Percentiles rank a stretch among this genome's conserved stretches.
Evolutionary conservation across 768 basidiomycete species (phyloP).

Genomic region (Serendipita sp.): DNA sequence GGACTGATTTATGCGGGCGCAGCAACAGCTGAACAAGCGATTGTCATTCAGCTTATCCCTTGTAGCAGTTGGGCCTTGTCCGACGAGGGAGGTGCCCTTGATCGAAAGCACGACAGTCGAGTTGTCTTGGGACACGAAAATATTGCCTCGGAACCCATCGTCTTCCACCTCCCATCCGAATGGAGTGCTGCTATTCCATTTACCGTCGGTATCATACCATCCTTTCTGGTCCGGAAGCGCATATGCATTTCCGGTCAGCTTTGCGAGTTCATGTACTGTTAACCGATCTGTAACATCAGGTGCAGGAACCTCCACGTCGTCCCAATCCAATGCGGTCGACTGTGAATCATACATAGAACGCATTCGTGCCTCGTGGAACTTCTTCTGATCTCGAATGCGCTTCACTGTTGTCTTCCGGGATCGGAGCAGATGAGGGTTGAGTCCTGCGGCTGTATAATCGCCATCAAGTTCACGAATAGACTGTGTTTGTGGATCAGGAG

Average conservation of each 20-base stretch:
- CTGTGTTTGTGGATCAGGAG: neutral
- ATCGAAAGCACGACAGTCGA: conserved; percentile 74
- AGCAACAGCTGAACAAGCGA: conserved; percentile 81
- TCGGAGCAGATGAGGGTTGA: neutral
- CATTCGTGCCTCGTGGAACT: conserved; percentile 35
- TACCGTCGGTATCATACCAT: conserved; percentile 67
- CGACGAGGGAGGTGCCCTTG: conserved; percentile 66
- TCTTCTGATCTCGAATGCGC: conserved; percentile 37
- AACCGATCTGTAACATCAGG: conserved; percentile 69
- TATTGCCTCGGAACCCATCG: conserved; percentile 79
- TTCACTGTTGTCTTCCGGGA: conserved; percentile 37
- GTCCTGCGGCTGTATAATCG: neutral
- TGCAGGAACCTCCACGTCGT: conserved; percentile 41
- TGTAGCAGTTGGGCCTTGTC: conserved; percentile 66
- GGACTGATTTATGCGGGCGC: conserved; percentile 72
- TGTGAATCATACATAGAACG: conserved; percentile 33
- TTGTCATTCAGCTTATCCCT: conserved; percentile 92
- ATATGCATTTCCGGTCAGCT: conserved; percentile 87
- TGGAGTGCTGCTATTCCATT: conserved; percentile 59
- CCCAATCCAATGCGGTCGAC: conserved; percentile 49
- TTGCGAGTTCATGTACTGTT: conserved; percentile 64
- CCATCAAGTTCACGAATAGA: neutral
- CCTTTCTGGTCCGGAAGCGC: conserved; percentile 43
- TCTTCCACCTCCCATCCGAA: conserved; percentile 51
- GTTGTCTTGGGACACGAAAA: conserved; percentile 66